These are phyloP conservation scores for Fusarium denticulatum DNA, from an alignment of 2,329 filamentous ascomycete species.

Conservation along the genomic window DNA sequence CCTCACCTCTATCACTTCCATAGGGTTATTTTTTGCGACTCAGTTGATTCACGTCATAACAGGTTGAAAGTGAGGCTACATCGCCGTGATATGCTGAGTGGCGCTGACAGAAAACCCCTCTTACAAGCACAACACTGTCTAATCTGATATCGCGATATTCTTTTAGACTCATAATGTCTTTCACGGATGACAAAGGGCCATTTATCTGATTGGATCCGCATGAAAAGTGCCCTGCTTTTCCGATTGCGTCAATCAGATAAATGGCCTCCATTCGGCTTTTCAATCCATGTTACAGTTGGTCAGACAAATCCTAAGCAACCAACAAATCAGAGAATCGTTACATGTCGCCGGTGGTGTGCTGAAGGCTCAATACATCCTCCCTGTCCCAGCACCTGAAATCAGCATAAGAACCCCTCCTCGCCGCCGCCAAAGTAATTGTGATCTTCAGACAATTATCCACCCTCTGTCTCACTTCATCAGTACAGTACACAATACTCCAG, in stretches of 20 bases:
- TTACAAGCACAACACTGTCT: neutral
- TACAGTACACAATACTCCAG: neutral
- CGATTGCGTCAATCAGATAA: neutral
- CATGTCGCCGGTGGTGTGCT: neutral
- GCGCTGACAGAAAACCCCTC: neutral
- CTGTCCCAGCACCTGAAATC: fast-evolving
- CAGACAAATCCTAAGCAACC: neutral
- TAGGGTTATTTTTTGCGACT: fast-evolving
- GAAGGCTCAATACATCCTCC: fast-evolving
- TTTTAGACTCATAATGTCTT: neutral
- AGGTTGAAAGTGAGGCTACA: neutral
- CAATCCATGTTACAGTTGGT: neutral
- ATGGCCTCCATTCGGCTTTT: neutral
- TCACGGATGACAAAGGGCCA: neutral
- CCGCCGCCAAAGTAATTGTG: neutral
- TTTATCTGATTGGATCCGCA: neutral
- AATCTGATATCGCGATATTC: neutral
- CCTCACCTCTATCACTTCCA: neutral
- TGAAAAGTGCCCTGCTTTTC: fast-evolving
- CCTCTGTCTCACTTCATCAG: neutral
- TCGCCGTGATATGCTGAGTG: no score
- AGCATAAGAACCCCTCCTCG: neutral
- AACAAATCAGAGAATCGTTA: neutral
- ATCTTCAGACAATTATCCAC: neutral
- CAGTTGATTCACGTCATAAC: fast-evolving